These are phyloP conservation scores for Endotrypanum monterogeii DNA, from an alignment of 208 protist species.

Conservation along the genomic window DNA sequence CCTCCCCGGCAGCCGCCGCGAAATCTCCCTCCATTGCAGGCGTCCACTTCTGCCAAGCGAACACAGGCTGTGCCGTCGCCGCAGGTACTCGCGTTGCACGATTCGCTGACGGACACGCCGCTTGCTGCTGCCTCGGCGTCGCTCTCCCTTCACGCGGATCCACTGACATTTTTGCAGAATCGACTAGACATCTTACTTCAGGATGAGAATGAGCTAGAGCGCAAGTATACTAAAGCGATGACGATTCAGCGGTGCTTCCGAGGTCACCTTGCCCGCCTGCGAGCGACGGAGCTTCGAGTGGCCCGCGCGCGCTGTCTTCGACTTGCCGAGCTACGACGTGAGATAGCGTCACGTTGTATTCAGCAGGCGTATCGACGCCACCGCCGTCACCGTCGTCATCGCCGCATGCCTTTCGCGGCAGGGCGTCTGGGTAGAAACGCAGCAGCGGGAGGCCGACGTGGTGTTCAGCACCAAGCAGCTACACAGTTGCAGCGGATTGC, in stretches of 20 bases:
- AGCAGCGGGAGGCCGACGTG: conserved; percentile 12
- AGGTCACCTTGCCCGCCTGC: conserved; percentile 47
- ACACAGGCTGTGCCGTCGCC: not conserved
- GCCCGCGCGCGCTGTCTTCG: conserved; percentile 21
- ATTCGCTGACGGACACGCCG: not conserved
- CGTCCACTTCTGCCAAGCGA: not conserved
- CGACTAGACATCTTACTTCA: conserved; percentile 76
- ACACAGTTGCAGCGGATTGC: conserved; percentile 65
- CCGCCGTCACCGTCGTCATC: conserved; percentile 38
- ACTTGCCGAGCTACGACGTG: conserved; percentile 43
- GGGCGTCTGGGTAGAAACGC: conserved; percentile 7
- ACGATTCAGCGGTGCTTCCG: conserved; percentile 73
- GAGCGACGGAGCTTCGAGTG: conserved; percentile 26
- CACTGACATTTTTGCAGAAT: conserved; percentile 57
- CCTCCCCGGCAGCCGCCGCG: conserved; percentile 16
- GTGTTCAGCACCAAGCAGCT: conserved; percentile 48
- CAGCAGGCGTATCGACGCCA: conserved; percentile 49
- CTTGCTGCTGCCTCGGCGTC: not conserved
- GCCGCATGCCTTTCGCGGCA: conserved; percentile 19
- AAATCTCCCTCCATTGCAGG: conserved; percentile 27
- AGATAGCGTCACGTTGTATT: conserved; percentile 53
- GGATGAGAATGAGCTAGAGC: conserved; percentile 79
- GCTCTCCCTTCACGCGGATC: conserved; percentile 29
- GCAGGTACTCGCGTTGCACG: conserved; percentile 1
- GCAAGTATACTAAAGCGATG: conserved; percentile 61